Conservation (phyloP, 768 basidiomycete species). For the Fomitopsis serialis region DNA sequence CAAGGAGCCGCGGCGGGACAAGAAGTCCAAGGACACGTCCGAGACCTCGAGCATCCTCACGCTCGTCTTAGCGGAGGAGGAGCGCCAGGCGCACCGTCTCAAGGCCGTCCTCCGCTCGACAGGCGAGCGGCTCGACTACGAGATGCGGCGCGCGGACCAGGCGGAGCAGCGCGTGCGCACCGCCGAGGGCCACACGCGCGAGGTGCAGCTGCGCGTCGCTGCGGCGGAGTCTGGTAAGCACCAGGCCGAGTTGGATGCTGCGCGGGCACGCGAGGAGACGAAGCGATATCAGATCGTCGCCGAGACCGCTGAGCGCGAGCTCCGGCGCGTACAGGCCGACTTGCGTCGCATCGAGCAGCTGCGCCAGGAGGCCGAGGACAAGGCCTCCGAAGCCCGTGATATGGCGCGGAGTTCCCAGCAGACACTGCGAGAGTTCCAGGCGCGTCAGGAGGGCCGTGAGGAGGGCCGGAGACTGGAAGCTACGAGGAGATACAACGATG, state of each 20-base stretch:
- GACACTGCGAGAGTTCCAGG: constrained; percentile 40
- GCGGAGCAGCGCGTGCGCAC: constrained; percentile 44
- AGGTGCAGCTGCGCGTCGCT: constrained; percentile 31
- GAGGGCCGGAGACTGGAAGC: constrained; percentile 36
- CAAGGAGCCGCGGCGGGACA: constrained; percentile 1
- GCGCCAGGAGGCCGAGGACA: constrained; percentile 38
- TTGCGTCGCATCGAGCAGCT: constrained; percentile 33
- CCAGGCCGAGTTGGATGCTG: constrained; percentile 32
- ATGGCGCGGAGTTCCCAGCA: constrained; percentile 37
- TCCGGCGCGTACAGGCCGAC: constrained; percentile 33
- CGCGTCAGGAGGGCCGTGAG: constrained; percentile 36
- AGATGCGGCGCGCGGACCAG: constrained; percentile 49
- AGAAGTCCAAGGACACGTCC: constrained; percentile 12
- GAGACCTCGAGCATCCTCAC: constrained; percentile 25
- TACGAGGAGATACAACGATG: constrained; percentile 38
- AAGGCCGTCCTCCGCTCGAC: constrained; percentile 47
- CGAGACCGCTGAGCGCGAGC: constrained; percentile 38
- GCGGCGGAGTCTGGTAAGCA: constrained; percentile 38
- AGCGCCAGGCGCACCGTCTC: constrained; percentile 49
- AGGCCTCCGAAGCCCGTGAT: constrained; percentile 38
- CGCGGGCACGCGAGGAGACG: constrained; percentile 38
- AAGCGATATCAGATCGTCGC: constrained; percentile 42
- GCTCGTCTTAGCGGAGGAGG: constrained; percentile 46
- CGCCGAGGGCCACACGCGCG: constrained; percentile 44
- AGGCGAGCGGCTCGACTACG: constrained; percentile 49